Base-by-base conservation (phyloP, 371 early-diverging fungal species). In the Mortierella sp. region DNA sequence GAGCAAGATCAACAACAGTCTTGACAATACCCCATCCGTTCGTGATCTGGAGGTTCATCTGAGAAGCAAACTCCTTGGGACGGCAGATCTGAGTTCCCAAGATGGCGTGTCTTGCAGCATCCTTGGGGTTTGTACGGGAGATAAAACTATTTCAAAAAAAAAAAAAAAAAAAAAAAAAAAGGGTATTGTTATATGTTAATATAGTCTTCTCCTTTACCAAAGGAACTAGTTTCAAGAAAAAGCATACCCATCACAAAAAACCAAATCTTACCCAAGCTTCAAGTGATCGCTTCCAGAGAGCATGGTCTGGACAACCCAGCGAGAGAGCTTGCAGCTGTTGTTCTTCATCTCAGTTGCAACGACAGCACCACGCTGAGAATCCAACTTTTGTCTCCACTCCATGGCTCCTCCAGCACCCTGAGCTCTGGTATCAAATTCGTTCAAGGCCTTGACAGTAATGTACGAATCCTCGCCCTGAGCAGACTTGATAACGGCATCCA, bases 261-360 rank as follows among this genome's bases (percentile, higher is more conserved):
- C n/a, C n/a, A 30, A 18, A 30, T 26, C 86, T 64, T 88, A 91
- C 46, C 98, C 99, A 59, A 99, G 77, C 83, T 96, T 95, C 76
- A 99, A 81, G 83, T 95, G 93, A 59, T 96, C 95, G 16, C 93
- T 94, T 53, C 92, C 96, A 57, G 96, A 90, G 61, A 99, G 87
- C 59, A 97, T 80, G 58, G 92, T 90, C 85, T 98, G 97, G 60
- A 95, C 87, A 25, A 96, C 94, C 98, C 98, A 98, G 70, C 96
- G 90, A 30, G 96, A 93, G 47, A 99, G 88, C 83, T 97, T 97
- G 86, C 93, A 92, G 67, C 93, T 92, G 88, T 99, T 98, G 89
- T 97, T 98, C 89, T 94, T 96, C 91, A 97, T 95, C 82, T 98
- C 99, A 46, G 96, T 95, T 19, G 97, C 97, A 65, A 97, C 93